Percentiles rank a stretch among this genome's conserved stretches.
phyloP scores from a whole-genome alignment of 2,329 filamentous ascomycete genomes.

The Calonectria pseudoturangicola region DNA sequence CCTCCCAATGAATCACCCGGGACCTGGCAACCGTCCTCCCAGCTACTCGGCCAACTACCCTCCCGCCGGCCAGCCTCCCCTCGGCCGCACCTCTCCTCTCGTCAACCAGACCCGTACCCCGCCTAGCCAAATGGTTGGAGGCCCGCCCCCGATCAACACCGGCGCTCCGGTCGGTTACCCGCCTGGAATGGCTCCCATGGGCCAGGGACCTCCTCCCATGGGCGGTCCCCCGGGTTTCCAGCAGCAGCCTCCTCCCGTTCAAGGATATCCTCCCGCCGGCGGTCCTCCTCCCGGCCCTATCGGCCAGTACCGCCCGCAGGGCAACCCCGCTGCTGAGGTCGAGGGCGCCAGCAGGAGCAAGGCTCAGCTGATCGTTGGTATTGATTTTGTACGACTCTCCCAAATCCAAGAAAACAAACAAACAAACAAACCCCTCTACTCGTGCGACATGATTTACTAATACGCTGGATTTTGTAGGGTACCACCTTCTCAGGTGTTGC shows the following conservation, averaged over 20 bases:
- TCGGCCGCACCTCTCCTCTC: constrained; percentile 73
- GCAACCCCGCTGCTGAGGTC: constrained; percentile 79
- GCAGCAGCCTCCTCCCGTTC: constrained; percentile 57
- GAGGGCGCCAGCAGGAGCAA: constrained; percentile 93
- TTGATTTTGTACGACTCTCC: constrained; percentile 87
- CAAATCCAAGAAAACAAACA: background rate
- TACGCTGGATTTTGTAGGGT: constrained; percentile 73
- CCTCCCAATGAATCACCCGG: constrained; percentile 78
- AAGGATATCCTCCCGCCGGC: constrained; percentile 65
- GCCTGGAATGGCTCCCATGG: constrained; percentile 69
- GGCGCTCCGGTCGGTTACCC: constrained; percentile 77
- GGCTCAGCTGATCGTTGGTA: constrained; percentile 97
- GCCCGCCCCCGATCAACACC: constrained; percentile 81
- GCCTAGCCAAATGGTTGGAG: constrained; percentile 77
- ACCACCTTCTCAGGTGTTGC: constrained; percentile 99
- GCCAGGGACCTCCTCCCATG: constrained; percentile 64
- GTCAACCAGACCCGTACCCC: constrained; percentile 71
- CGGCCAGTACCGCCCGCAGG: constrained; percentile 65
- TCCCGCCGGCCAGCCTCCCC: constrained; percentile 65
- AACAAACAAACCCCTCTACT: background rate
- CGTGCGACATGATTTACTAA: constrained; percentile 42
- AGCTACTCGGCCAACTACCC: constrained; percentile 77
- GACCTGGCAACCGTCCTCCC: constrained; percentile 76
- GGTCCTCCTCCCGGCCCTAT: constrained; percentile 64
- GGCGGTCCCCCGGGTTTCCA: constrained; percentile 63